Percentiles rank a stretch among this genome's conserved stretches.
Conservation (phyloP, 129 eudicot genomes). For the Flaveria robusta region DNA sequence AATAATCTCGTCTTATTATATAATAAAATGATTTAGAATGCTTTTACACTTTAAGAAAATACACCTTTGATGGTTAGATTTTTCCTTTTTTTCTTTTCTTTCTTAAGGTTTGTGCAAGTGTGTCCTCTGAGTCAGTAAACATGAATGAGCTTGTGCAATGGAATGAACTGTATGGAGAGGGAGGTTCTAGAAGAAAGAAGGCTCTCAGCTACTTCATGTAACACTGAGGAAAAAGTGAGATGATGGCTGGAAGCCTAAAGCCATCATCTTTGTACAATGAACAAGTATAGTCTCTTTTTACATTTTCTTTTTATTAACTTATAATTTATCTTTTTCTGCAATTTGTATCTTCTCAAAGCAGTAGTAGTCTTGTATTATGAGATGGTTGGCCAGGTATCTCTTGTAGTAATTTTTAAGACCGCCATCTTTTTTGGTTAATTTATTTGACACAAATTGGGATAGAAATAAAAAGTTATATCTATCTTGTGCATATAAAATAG, state of each 20-base stretch:
- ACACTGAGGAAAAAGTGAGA: neutral
- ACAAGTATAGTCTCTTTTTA: conserved; percentile 42
- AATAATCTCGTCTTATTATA: neutral
- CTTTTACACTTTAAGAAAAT: too few species aligned
- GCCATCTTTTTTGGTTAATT: conserved; percentile 12
- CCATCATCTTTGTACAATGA: conserved; percentile 40
- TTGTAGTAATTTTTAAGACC: conserved; percentile 18
- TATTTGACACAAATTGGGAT: conserved; percentile 23
- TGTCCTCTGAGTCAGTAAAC: conserved; percentile 69
- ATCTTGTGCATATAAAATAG: conserved; percentile 8
- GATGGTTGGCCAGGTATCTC: conserved; percentile 46
- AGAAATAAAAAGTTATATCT: conserved; percentile 20
- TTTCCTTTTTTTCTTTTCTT: too few species aligned
- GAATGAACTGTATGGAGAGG: conserved; percentile 85
- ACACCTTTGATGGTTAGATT: too few species aligned
- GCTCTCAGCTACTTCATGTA: conserved; percentile 70
- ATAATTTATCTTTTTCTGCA: conserved; percentile 8
- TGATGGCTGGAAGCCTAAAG: conserved; percentile 6
- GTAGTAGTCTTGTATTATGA: conserved; percentile 8
- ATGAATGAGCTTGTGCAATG: conserved; percentile 81
- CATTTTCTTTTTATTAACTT: neutral
- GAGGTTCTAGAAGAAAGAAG: conserved; percentile 78
- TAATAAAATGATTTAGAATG: neutral
- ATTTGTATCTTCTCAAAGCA: conserved; percentile 27
- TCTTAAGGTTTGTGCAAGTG: conserved; percentile 78